Evolutionary conservation across 495 filamentous ascomycete species (phyloP), one percentile per base, ranked within the genome.

Genomic region (Clohesyomyces aquaticus): DNA sequence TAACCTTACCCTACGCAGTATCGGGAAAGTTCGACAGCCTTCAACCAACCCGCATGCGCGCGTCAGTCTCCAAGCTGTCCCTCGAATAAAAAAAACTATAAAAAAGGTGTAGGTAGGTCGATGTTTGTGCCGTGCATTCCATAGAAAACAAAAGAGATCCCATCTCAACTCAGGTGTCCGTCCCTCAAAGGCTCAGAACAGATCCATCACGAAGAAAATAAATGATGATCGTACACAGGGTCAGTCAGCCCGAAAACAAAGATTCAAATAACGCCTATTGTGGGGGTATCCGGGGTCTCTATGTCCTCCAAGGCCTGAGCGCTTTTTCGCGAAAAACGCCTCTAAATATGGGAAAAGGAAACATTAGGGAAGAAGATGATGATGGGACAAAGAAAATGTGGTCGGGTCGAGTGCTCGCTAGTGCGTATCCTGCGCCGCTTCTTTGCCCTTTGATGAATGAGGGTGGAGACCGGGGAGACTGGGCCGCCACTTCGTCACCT

Each of bases 401-500:
- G 22, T 47, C n/a, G 2, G 14, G 18, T 35, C n/a, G 18, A 25
- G 18, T 38, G 58, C 2, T 16, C 35, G 18, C 41, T 43, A 62
- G 18, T 67, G 64, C 28, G 43, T 25, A 16, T 58, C 55, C 4
- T 55, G 29, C 0, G 58, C 67, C 6, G 55, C 45, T 43, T 70
- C 67, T 43, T 70, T 70, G 23, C 67, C 62, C 58, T 70, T 66
- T 12, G 58, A 56, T 6, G 55, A 51, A 29, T 63, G 52, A 12
- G 53, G 65, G 38, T 63, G 53, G 42, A 70, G 55, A n/a, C n/a
- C n/a, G n/a, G n/a, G n/a, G 18, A 70, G 32, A 12, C 26, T 42
- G 10, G 67, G 63, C 28, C 67, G 52, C 63, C 62, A 70, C 23
- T 70, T 70, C 21, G 61, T 41, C 22, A 69, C 61, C 23, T 65